These are phyloP conservation scores for Metarhizium album DNA, from an alignment of 2,329 filamentous ascomycete species.

Conservation along the genomic window DNA sequence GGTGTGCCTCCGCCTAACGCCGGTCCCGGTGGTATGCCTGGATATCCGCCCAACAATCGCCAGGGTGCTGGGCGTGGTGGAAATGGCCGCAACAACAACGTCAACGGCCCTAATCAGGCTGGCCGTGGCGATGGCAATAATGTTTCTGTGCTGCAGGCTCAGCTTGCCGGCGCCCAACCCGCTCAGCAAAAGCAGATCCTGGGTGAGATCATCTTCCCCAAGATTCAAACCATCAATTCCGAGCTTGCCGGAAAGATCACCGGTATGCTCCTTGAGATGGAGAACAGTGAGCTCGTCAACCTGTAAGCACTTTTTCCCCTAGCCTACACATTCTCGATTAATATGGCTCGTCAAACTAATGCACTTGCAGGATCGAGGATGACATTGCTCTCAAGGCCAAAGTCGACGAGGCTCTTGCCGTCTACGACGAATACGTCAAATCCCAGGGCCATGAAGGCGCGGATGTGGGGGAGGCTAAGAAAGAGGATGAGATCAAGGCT, in stretches of 20 bases:
- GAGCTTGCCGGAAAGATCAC: slow-evolving; percentile 98
- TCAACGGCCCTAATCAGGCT: slow-evolving; percentile 36
- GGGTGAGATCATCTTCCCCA: slow-evolving; percentile 95
- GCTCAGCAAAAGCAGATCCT: slow-evolving; percentile 97
- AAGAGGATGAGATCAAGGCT: slow-evolving; percentile 38
- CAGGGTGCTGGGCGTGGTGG: slow-evolving; percentile 40
- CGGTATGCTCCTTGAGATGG: slow-evolving; percentile 99
- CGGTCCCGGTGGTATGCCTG: slow-evolving; percentile 37
- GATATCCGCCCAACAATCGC: slow-evolving; percentile 46
- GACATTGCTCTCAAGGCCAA: slow-evolving; percentile 82
- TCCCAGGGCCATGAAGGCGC: slow-evolving; percentile 41
- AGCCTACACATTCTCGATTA: slow-evolving; percentile 7
- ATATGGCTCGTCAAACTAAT: slow-evolving; percentile 5
- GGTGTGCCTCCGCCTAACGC: slow-evolving; percentile 63
- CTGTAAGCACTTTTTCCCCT: slow-evolving; percentile 55
- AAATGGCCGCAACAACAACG: slow-evolving; percentile 31
- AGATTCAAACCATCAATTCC: slow-evolving; percentile 90
- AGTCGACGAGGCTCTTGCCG: slow-evolving; percentile 92
- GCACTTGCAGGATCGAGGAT: slow-evolving; percentile 64
- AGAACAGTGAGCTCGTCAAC: slow-evolving; percentile 85
- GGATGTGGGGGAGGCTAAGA: slow-evolving; percentile 31
- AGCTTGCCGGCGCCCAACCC: slow-evolving; percentile 46
- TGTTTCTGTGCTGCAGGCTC: slow-evolving; percentile 39
- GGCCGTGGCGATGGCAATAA: slow-evolving; percentile 29
- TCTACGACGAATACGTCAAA: slow-evolving; percentile 99